Percentiles rank a stretch among this genome's conserved stretches.
Conservation (phyloP, 1,284 basidiomycete genomes). For the Naganishia albida region DNA sequence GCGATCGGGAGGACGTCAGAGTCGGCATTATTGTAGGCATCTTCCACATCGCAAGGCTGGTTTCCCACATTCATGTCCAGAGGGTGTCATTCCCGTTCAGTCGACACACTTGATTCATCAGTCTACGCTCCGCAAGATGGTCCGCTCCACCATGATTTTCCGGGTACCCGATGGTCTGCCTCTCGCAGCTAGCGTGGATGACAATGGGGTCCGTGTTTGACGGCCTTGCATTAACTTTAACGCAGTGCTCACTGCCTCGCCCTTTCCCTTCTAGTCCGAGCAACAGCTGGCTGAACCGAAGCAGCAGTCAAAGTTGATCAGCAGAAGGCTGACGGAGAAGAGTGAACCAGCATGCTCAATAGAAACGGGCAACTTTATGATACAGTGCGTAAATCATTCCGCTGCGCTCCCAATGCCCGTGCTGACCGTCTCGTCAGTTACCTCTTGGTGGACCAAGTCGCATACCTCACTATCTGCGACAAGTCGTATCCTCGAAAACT, state of each 20-base stretch:
- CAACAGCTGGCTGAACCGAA: conserved; percentile 93
- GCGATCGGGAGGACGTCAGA: conserved; percentile 9
- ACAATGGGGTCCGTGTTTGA: conserved; percentile 71
- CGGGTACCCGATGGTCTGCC: conserved; percentile 88
- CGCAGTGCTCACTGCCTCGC: neutral
- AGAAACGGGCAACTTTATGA: conserved; percentile 88
- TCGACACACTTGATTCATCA: neutral
- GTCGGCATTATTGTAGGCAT: neutral
- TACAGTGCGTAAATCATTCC: conserved; percentile 67
- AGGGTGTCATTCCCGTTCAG: neutral
- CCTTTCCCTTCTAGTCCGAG: conserved; percentile 68
- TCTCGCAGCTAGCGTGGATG: conserved; percentile 90
- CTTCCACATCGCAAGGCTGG: neutral
- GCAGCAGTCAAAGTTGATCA: conserved; percentile 95
- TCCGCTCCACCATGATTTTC: conserved; percentile 86
- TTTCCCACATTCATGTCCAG: neutral
- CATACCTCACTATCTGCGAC: conserved; percentile 93
- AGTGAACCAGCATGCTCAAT: conserved; percentile 95
- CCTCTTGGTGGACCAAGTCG: conserved; percentile 87
- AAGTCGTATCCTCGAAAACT: conserved; percentile 97
- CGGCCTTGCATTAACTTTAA: no score
- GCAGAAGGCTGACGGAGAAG: conserved; percentile 87
- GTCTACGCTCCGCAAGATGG: conserved; percentile 60
- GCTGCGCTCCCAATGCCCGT: neutral
- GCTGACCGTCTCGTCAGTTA: conserved; percentile 64